Evolutionary conservation across 768 basidiomycete species (phyloP), one percentile per base, ranked within the genome.

Genomic region (Mycena chlorophos): DNA sequence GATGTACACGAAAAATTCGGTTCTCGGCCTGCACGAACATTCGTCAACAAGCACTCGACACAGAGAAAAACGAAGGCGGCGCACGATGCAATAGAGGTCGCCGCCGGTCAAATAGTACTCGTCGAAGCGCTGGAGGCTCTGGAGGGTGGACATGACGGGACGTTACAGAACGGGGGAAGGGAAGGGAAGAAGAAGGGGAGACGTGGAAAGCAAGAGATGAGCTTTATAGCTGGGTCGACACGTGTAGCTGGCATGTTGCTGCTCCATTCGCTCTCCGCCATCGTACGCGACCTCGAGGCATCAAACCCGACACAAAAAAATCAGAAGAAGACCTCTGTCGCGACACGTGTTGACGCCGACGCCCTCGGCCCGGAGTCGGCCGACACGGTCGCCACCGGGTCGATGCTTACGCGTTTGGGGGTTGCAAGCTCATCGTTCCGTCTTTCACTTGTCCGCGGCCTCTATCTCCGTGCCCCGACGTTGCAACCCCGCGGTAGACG

Each of bases 1-100:
- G 74, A 47, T 84, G 83, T 0, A 85, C 69, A 0, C 78, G 72
- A 57, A 82, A 85, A 1, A 82, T 59, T 5, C 70, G 70, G 49
- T 78, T 75, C 52, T 78, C 78, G n/a, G 77, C 80, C 82, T 83
- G 6, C 19, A 25, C 34, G 14, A 45, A 37, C 12, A 31, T 16
- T 30, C 34, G 52, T 12, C 52, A 43, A 38, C 22, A 54, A 53
- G 16, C 28, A 30, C 37, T 31, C 5, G 17, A 12, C 31, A 2
- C 29, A 13, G 38, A 39, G 23, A n/a, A 39, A 23, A 17, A 23
- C 40, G 20, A 25, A 30, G 16, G n/a, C 37, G 19, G 59, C 75
- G 49, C 52, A 79, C 78, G 5, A 74, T 27, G 52, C 79, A 76
- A 1, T 68, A 69, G 0, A 79, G 60, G 48, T 77, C 78, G 0